Conservation (phyloP, 805 yeast genomes). For the Saturnispora dispora region DNA sequence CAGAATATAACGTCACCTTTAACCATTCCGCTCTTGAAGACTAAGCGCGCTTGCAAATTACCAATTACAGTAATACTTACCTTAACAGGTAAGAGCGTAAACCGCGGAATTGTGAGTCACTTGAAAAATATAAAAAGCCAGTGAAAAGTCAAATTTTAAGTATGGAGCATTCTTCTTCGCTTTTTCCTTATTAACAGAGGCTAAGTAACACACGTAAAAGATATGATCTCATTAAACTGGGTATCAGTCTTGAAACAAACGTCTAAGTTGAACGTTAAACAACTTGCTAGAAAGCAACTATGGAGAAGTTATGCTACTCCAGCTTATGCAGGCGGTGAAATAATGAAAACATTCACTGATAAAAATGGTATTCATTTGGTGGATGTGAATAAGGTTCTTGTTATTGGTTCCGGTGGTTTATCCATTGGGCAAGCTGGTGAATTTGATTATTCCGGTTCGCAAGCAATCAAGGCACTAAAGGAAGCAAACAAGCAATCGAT, state of each 20-base stretch:
- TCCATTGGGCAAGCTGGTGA: conserved; percentile 99
- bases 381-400: conserved; percentile 78
- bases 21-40: not conserved
- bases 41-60: conserved; percentile 15
- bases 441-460: conserved; percentile 97
- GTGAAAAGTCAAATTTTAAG: not conserved
- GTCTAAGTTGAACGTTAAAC: not conserved
- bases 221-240: conserved; percentile 7
- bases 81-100: conserved; percentile 22
- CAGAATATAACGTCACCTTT: not conserved
- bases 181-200: not conserved
- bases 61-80: conserved; percentile 9
- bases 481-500: conserved; percentile 97
- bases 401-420: conserved; percentile 96
- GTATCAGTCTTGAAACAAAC: conserved; percentile 6
- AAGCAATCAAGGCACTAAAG: conserved; percentile 95
- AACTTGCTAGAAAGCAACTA: not conserved
- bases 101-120: conserved; percentile 26
- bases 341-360: conserved; percentile 46
- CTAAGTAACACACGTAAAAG: not conserved
- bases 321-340: conserved; percentile 54
- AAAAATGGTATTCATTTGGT: conserved; percentile 60
- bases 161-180: not conserved
- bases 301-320: conserved; percentile 14
- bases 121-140: conserved; percentile 4